Base-by-base conservation (phyloP, 1,284 basidiomycete species). In the Rhizoctonia solani region DNA sequence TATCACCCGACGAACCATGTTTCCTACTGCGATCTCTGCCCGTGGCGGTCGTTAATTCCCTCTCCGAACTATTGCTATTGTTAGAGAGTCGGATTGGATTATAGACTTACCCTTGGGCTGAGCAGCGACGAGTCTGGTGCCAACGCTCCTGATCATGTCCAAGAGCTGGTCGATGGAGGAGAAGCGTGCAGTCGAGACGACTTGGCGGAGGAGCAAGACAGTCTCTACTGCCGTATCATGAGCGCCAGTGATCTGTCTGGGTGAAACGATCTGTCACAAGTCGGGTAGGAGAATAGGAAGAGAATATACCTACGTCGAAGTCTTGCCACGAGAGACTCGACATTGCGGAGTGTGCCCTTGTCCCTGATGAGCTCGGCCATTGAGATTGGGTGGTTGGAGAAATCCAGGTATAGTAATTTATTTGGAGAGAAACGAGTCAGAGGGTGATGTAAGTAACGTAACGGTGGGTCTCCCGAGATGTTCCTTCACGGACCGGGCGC, bases 1-100 rank as follows among this genome's bases (percentile, higher is more conserved):
- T 34, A 97, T 81, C 41, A 98, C 87, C 72, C 94, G 90, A 37
- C 95, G 86, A 50, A 96, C 89, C 32, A 95, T 96, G 76, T 98
- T 98, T 13, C 93, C 94, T 44, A 97, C 90, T 47, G 93, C 90
- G 74, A 95, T 90, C 76, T 99, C 96, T 95, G 73, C 4, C 21
- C 61, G 46, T 9, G 37, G 41, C 65, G n/a, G n/a, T n/a, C n/a
- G n/a, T n/a, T n/a, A n/a, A n/a, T n/a, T n/a, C n/a, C n/a, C n/a
- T n/a, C n/a, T n/a, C n/a, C n/a, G n/a, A n/a, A n/a, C n/a, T 25
- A 55, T 29, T 6, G 2, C 30, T 1, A n/a, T 37, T 41, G 44
- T 29, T 16, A 23, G 70, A 27, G 34, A 47, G 37, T 19, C 42
- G 59, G 67, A 68, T 23, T n/a, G 53, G 21, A 30, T n/a, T 41